These are phyloP conservation scores for Linnemannia schmuckeri DNA, from an alignment of 192 early-diverging fungal species.

Conservation along the genomic window DNA sequence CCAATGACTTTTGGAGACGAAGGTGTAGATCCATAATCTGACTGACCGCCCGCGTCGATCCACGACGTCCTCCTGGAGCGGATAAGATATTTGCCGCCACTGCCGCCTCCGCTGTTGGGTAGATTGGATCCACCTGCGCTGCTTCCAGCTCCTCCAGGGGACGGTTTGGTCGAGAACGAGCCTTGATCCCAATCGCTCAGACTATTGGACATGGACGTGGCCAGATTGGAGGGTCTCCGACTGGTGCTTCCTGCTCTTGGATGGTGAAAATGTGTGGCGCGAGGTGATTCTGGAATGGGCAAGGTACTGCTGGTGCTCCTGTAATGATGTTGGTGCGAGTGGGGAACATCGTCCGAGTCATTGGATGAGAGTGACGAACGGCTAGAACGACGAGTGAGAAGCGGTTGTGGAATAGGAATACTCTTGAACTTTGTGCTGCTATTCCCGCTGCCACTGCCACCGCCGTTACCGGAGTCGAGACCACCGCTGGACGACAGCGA, in stretches of 20 bases:
- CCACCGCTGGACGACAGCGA: conserved; percentile 18
- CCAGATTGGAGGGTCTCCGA: conserved; percentile 47
- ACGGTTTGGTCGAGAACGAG: conserved; percentile 22
- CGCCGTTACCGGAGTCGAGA: conserved; percentile 29
- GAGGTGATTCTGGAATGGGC: conserved; percentile 47
- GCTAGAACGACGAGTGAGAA: conserved; percentile 51
- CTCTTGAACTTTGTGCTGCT: conserved; percentile 52
- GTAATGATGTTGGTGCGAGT: conserved; percentile 42
- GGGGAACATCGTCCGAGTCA: conserved; percentile 42
- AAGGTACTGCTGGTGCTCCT: conserved; percentile 24
- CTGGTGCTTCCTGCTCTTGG: conserved; percentile 24
- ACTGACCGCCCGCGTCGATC: conserved; percentile 51
- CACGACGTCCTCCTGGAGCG: conserved; percentile 55
- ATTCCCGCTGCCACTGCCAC: conserved; percentile 17
- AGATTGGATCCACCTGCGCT: conserved; percentile 2
- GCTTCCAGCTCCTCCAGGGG: conserved; percentile 14
- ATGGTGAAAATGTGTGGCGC: conserved; percentile 25
- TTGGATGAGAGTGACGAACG: conserved; percentile 52
- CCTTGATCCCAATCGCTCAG: conserved; percentile 53
- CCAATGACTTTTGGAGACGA: conserved; percentile 49
- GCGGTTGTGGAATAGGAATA: conserved; percentile 53
- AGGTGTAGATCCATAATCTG: conserved; percentile 42
- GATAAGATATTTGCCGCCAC: conserved; percentile 53
- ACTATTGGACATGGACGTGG: conserved; percentile 51
- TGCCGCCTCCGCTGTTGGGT: conserved; percentile 26